Evolutionary conservation across 1,284 basidiomycete genomes (phyloP), one percentile per base, ranked within the genome.

Genomic region (Leucoagaricus sp.): DNA sequence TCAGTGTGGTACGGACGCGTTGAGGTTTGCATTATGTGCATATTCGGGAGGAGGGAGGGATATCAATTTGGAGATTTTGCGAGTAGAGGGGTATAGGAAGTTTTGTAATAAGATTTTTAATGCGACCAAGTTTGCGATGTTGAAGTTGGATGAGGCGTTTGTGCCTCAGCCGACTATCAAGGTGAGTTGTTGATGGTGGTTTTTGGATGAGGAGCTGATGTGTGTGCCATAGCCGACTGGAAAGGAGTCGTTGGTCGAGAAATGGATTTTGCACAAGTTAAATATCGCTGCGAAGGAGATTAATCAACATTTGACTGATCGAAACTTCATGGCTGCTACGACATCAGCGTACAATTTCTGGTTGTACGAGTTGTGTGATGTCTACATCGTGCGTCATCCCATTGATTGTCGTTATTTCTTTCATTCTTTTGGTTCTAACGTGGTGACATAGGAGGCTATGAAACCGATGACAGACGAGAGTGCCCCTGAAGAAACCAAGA

Each of bases 41-140:
- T 98, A 98, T 75, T 95, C 93, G 6, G 90, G 88, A 40, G 89
- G 88, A 74, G 94, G 93, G 88, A 89, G 94, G 53, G 94, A 97
- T 71, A 96, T 98, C 76, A 96, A 97, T 73, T 77, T 99, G 61
- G 96, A 99, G 72, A 96, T 99, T 66, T 75, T 93, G 61, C 89
- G 95, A 60, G 95, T 99, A n/a, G 96, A 99, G 75, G 96, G 96
- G 5, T 99, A 99, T 76, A 87, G 97, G 72, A 99, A 99, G 75
- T 97, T 98, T 81, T 99, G 97, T 80, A 99, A 99, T 81, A 99
- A 99, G 80, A 88, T 99, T 28, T 99, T 97, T 85, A 99, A 99
- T 71, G 97, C 97, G 1, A 99, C 96, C 58, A 96, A 96, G 73
- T 99, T 99, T 67, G 96, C 95, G 26, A 93, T 98, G 87, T 84